These are phyloP conservation scores for Pseudozyma pruni DNA, from an alignment of 1,284 basidiomycete genomes.

Conservation along the genomic window DNA sequence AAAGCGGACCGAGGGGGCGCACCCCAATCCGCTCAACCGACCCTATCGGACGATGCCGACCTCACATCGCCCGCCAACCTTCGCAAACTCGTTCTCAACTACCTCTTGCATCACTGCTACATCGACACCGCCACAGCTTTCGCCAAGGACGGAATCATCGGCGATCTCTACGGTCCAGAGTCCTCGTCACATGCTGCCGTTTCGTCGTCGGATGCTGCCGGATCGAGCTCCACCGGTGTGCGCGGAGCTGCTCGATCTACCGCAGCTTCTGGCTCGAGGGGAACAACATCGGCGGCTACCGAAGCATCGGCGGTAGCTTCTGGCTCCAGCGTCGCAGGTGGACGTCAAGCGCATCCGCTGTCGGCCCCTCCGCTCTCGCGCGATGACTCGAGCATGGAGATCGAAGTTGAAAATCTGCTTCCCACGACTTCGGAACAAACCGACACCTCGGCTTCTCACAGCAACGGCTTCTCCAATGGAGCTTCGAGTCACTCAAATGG, in stretches of 20 bases:
- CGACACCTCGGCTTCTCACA: constrained; percentile 6
- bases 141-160: constrained; percentile 72
- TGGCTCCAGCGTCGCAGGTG: constrained; percentile 6
- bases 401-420: constrained; percentile 55
- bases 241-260: constrained; percentile 1
- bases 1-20: constrained; percentile 11
- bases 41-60: constrained; percentile 38
- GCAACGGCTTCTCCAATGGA: constrained; percentile 29
- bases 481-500: constrained; percentile 16
- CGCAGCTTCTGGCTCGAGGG: constrained; percentile 11
- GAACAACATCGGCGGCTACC: not conserved
- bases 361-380: constrained; percentile 55
- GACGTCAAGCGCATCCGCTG: constrained; percentile 50
- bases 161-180: constrained; percentile 28
- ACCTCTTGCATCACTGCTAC: constrained; percentile 80
- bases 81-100: constrained; percentile 79
- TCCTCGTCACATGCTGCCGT: constrained; percentile 3
- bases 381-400: constrained; percentile 58
- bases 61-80: constrained; percentile 52
- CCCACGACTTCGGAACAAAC: constrained; percentile 35
- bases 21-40: constrained; percentile 12
- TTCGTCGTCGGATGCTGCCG: constrained; percentile 8
- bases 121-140: constrained; percentile 78
- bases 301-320: not conserved
- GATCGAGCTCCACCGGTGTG: constrained; percentile 3